Evolutionary conservation across 2,329 filamentous ascomycete species (phyloP).

Genomic region (Pyricularia sp.): DNA sequence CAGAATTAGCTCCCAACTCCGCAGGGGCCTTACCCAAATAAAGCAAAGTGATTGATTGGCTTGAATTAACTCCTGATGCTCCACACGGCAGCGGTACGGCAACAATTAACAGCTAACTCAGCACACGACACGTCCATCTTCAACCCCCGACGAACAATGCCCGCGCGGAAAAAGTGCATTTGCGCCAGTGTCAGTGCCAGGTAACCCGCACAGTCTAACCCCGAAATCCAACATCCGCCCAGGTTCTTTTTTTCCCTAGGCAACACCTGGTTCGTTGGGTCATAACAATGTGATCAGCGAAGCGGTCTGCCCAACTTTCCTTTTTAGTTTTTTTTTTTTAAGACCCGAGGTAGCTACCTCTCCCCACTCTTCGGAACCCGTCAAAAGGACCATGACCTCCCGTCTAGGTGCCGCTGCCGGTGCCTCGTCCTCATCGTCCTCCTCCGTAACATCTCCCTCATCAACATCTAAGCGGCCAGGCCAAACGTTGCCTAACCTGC

Average conservation of each 20-base stretch:
- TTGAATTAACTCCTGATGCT: not conserved
- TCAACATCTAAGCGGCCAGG: not conserved
- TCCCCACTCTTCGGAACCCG: not conserved
- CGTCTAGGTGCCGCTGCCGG: constrained; percentile 3
- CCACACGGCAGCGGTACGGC: not conserved
- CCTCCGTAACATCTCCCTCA: not conserved
- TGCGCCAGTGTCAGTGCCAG: not conserved
- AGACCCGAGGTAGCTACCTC: not conserved
- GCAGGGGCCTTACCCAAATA: not conserved
- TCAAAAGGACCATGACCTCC: not conserved
- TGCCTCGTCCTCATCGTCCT: not conserved
- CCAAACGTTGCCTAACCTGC: not conserved
- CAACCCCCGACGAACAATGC: not conserved
- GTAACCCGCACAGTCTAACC: not conserved
- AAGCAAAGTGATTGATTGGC: not conserved
- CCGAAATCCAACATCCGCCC: not conserved
- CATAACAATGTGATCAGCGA: not conserved
- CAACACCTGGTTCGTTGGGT: not conserved
- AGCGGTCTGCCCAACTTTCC: not conserved
- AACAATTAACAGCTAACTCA: not conserved
- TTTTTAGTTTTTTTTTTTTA: not conserved
- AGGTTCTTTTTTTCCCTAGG: not conserved
- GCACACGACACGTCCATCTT: not conserved
- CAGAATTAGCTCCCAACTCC: not conserved
- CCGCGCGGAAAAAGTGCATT: not conserved